Evolutionary conservation across 495 filamentous ascomycete genomes (phyloP).

Genomic region (Rostrohypoxylon terebratum): DNA sequence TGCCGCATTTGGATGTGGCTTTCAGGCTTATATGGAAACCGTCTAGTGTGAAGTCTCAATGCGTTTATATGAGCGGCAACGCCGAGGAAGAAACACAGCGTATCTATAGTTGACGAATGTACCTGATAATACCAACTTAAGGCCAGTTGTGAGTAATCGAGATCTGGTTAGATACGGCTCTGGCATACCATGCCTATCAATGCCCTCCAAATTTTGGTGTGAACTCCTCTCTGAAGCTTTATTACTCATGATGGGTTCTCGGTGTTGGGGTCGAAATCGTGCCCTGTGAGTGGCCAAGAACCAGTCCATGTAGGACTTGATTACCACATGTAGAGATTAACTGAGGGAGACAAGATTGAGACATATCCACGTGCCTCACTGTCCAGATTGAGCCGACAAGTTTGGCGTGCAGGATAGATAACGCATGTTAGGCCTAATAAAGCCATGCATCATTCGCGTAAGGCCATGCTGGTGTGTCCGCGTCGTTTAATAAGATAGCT

Average conservation of each 20-base stretch:
- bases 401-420: slow-evolving; percentile 30
- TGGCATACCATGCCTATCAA: slow-evolving; percentile 24
- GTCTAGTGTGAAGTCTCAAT: slow-evolving; percentile 18
- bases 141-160: slow-evolving; percentile 4
- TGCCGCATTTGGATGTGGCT: slow-evolving; percentile 1
- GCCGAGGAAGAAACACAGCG: slow-evolving; percentile 1
- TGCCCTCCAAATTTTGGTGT: slow-evolving; percentile 27
- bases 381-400: slow-evolving; percentile 36
- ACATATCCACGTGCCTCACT: slow-evolving; percentile 37
- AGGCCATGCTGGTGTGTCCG: slow-evolving; percentile 26
- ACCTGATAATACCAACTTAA: slow-evolving; percentile 5
- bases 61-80: slow-evolving; percentile 26
- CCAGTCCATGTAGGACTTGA: slow-evolving; percentile 17
- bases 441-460: slow-evolving; percentile 26
- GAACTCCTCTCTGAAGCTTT: slow-evolving; percentile 36
- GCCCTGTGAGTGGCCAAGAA: slow-evolving; percentile 37
- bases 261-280: slow-evolving; percentile 26
- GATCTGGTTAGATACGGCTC: slow-evolving; percentile 43
- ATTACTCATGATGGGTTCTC: slow-evolving; percentile 34
- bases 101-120: neutral
- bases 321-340: slow-evolving; percentile 43
- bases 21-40: slow-evolving; percentile 37
- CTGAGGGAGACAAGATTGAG: slow-evolving; percentile 27
- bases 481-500: slow-evolving; percentile 30
- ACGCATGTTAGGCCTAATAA: slow-evolving; percentile 28